These are phyloP conservation scores for Trebouxia gelatinosa DNA, from an alignment of 163 green algal genomes.

Conservation along the genomic window DNA sequence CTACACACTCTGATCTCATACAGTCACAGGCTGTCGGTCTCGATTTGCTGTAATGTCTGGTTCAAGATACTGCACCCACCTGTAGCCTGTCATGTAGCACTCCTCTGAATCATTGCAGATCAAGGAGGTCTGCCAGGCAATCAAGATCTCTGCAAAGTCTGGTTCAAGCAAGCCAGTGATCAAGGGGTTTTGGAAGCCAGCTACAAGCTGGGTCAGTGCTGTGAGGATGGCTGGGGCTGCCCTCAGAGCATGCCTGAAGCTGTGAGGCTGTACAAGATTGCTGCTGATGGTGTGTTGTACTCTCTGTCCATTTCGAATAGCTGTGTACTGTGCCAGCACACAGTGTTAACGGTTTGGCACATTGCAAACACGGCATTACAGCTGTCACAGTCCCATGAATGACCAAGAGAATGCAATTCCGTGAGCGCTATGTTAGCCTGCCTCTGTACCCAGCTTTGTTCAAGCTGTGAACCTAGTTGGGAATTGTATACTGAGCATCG, in stretches of 20 bases:
- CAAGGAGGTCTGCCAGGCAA: background rate
- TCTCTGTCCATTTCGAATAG: too few relatives aligned
- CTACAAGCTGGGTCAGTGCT: slow-evolving; percentile 22
- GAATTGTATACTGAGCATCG: too few relatives aligned
- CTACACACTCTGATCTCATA: background rate
- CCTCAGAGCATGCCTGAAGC: background rate
- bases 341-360: background rate
- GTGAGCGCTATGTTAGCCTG: too few relatives aligned
- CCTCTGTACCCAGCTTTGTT: too few relatives aligned
- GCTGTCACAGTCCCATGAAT: too few relatives aligned
- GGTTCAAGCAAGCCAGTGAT: background rate
- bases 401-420: too few relatives aligned
- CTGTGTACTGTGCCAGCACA: background rate
- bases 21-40: background rate
- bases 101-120: background rate
- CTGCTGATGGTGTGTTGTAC: slow-evolving; percentile 9
- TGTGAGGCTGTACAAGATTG: background rate
- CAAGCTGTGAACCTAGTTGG: too few relatives aligned
- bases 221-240: slow-evolving; percentile 10
- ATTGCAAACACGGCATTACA: too few relatives aligned
- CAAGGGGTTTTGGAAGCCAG: background rate
- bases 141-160: background rate
- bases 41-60: background rate
- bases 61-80: too few relatives aligned
- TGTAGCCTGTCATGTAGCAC: too few relatives aligned